Evolutionary conservation across 768 basidiomycete genomes (phyloP).

Genomic region (Auriscalpium orientale): DNA sequence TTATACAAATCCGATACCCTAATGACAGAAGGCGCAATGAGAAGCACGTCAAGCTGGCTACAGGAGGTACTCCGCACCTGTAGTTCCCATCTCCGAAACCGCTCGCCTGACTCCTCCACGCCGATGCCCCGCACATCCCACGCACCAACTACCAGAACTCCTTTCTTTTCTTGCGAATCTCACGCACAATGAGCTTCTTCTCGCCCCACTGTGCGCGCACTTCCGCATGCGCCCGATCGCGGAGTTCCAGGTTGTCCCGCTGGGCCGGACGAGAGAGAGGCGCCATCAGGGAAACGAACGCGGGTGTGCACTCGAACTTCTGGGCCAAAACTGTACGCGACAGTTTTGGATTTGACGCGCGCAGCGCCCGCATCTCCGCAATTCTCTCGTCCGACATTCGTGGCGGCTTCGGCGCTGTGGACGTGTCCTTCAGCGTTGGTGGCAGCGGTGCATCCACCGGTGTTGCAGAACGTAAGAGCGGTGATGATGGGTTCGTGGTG

Average conservation of each 20-base stretch:
- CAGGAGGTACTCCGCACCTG: background rate
- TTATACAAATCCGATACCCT: too few species aligned
- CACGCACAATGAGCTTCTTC: conserved; percentile 49
- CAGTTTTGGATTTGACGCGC: conserved; percentile 51
- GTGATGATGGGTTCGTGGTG: conserved; percentile 62
- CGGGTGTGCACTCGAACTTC: conserved; percentile 65
- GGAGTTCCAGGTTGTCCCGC: conserved; percentile 32
- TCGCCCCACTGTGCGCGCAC: conserved; percentile 63
- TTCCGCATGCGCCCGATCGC: conserved; percentile 40
- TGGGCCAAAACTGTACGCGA: conserved; percentile 63
- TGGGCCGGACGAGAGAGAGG: conserved; percentile 47
- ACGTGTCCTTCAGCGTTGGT: conserved; percentile 14
- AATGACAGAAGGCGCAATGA: too few species aligned
- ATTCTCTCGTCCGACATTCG: conserved; percentile 48
- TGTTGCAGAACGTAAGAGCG: conserved; percentile 45
- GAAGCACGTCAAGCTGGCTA: too few species aligned
- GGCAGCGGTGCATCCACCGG: conserved; percentile 17
- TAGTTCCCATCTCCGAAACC: background rate
- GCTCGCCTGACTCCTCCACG: background rate
- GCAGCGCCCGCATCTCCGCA: conserved; percentile 48
- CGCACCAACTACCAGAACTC: conserved; percentile 57
- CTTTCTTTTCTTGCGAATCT: conserved; percentile 60
- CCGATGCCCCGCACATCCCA: background rate
- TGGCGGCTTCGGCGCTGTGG: conserved; percentile 19
- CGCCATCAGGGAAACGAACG: conserved; percentile 60